These are phyloP conservation scores for Paramarasmius palmivorus DNA, from an alignment of 1,284 basidiomycete genomes.

Conservation along the genomic window DNA sequence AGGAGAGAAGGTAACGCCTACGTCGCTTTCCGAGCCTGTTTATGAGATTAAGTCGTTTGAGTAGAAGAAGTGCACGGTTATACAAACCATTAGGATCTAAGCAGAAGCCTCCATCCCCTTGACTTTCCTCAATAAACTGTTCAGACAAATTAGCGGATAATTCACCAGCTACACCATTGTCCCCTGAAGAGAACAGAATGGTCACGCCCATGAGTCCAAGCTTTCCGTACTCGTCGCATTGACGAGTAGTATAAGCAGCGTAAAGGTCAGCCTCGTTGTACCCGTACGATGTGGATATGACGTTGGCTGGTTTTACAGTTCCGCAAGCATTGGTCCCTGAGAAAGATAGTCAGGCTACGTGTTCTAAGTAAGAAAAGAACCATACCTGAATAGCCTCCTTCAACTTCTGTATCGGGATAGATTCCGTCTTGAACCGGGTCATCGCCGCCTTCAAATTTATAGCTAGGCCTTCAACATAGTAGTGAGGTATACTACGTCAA, in stretches of 20 bases:
- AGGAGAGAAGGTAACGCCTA: conserved; percentile 48
- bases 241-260: conserved; percentile 40
- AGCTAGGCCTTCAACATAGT: no score
- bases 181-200: conserved; percentile 39
- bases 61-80: background rate
- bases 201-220: conserved; percentile 48
- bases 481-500: no score
- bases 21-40: conserved; percentile 29
- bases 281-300: conserved; percentile 46
- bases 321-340: conserved; percentile 40
- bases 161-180: conserved; percentile 39
- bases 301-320: conserved; percentile 40
- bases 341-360: conserved; percentile 8
- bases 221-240: conserved; percentile 49
- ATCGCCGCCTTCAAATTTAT: conserved; percentile 45
- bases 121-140: conserved; percentile 24
- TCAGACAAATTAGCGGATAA: background rate
- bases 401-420: conserved; percentile 37
- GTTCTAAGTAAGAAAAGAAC: conserved; percentile 10
- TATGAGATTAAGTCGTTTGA: no score
- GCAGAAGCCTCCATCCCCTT: conserved; percentile 42
- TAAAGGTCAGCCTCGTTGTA: conserved; percentile 48
- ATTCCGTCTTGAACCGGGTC: conserved; percentile 39
- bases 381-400: conserved; percentile 34
- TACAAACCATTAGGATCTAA: conserved; percentile 35